These are phyloP conservation scores for Quercus variabilis DNA, from an alignment of 306 rosid genomes.

Conservation along the genomic window DNA sequence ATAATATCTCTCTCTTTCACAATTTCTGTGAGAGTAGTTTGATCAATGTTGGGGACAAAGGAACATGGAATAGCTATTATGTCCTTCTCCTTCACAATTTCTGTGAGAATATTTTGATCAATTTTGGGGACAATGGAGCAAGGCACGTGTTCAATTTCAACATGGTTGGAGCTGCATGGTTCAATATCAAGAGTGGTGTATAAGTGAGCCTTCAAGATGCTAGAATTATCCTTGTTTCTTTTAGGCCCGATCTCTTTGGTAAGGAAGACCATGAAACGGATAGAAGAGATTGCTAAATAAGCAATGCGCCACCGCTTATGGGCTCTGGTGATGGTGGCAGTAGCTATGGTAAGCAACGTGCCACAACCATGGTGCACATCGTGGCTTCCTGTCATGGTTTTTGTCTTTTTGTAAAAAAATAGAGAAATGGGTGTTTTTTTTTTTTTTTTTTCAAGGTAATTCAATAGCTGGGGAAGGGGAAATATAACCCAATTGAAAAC, in stretches of 20 bases:
- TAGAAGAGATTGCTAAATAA: constrained; percentile 45
- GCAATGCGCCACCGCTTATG: constrained; percentile 68
- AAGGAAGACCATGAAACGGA: constrained; percentile 48
- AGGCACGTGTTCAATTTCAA: not conserved
- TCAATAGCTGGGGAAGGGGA: too few relatives aligned
- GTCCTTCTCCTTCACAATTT: not conserved
- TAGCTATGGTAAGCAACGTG: constrained; percentile 28
- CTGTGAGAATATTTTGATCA: not conserved
- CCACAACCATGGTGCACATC: not conserved
- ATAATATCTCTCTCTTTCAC: constrained; percentile 47
- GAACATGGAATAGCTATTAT: too few relatives aligned
- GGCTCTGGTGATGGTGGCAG: constrained; percentile 24
- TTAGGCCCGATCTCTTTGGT: constrained; percentile 36
- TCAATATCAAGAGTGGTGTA: constrained; percentile 27
- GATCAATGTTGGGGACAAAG: constrained; percentile 21
- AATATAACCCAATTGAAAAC: too few relatives aligned
- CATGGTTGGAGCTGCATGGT: constrained; percentile 2
- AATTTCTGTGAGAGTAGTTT: constrained; percentile 27
- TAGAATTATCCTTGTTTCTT: constrained; percentile 15
- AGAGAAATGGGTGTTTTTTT: not conserved
- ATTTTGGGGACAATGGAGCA: not conserved
- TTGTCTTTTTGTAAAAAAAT: not conserved
- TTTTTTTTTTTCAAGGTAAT: too few relatives aligned
- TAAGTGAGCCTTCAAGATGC: constrained; percentile 25
- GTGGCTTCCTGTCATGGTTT: constrained; percentile 28